A percentile compares a stretch with the other conserved stretches of the same genome.
These are phyloP conservation scores for Rhizopogon sp. DNA, from an alignment of 768 basidiomycete genomes.

Conservation along the genomic window DNA sequence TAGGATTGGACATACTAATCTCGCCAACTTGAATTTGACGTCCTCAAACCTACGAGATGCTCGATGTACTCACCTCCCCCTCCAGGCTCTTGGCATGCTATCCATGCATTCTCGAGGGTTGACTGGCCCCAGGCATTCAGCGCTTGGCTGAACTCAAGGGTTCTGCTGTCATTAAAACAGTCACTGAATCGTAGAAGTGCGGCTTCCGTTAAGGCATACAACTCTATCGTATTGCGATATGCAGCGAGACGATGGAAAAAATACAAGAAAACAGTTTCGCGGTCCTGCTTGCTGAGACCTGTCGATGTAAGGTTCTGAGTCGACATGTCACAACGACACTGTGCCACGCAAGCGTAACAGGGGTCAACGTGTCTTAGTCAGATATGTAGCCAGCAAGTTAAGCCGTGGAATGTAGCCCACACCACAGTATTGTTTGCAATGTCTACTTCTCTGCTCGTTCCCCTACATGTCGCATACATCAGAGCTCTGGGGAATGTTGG, in stretches of 20 bases:
- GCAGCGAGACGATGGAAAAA: slow-evolving; percentile 39
- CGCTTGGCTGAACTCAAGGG: slow-evolving; percentile 28
- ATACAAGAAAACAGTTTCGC: slow-evolving; percentile 35
- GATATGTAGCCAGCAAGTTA: no score
- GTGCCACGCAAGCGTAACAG: no score
- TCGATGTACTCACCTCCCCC: slow-evolving; percentile 22
- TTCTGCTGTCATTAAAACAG: slow-evolving; percentile 12
- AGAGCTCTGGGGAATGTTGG: slow-evolving; percentile 66
- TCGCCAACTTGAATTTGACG: slow-evolving; percentile 7
- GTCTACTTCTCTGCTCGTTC: slow-evolving; percentile 30
- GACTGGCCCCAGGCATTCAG: slow-evolving; percentile 43
- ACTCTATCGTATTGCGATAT: slow-evolving; percentile 37
- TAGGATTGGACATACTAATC: slow-evolving; percentile 36
- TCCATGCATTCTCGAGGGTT: slow-evolving; percentile 38
- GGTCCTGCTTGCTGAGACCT: slow-evolving; percentile 31
- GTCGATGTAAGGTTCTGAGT: slow-evolving; percentile 14
- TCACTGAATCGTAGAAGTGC: not conserved
- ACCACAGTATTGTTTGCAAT: not conserved
- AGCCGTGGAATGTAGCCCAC: no score
- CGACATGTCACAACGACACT: not conserved
- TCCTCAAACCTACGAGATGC: slow-evolving; percentile 2
- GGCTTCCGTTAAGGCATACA: slow-evolving; percentile 35
- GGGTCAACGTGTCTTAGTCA: no score
- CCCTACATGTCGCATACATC: slow-evolving; percentile 72
- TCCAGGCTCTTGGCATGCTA: slow-evolving; percentile 38